Percentiles rank a stretch among this genome's conserved stretches.
Evolutionary conservation across 495 filamentous ascomycete species (phyloP).

Genomic region (Lophium mytilinum): DNA sequence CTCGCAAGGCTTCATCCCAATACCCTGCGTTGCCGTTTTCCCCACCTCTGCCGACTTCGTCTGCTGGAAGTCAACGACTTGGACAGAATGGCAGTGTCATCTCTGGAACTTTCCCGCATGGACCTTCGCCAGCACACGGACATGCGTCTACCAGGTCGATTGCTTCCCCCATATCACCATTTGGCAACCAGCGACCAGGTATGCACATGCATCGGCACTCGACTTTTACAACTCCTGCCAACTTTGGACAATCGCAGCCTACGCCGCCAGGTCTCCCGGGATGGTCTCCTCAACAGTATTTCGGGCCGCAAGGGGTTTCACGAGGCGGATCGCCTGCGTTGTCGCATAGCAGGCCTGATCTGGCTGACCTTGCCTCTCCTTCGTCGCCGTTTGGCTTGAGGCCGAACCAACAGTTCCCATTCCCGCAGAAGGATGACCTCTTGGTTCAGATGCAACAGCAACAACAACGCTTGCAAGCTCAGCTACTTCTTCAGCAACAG

Average conservation of each 20-base stretch:
- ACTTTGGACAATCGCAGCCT: conserved; percentile 23
- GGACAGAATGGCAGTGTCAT: conserved; percentile 19
- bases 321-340: conserved; percentile 50
- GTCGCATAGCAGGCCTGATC: conserved; percentile 19
- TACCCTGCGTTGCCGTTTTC: conserved; percentile 62
- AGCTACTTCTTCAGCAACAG: conserved; percentile 46
- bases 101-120: conserved; percentile 24
- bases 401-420: conserved; percentile 22
- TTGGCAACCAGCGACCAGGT: conserved; percentile 29
- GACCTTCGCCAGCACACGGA: conserved; percentile 23
- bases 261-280: conserved; percentile 24
- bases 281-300: conserved; percentile 49
- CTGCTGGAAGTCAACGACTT: conserved; percentile 48
- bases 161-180: conserved; percentile 32
- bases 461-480: conserved; percentile 46
- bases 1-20: conserved; percentile 54
- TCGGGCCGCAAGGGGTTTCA: conserved; percentile 42
- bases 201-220: conserved; percentile 36
- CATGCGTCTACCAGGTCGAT: conserved; percentile 28
- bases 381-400: conserved; percentile 22
- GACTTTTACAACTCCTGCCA: conserved; percentile 29
- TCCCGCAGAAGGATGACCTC: conserved; percentile 27
- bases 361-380: conserved; percentile 17
- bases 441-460: conserved; percentile 45
- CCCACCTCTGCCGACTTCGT: conserved; percentile 59